Conservation (phyloP, 2,329 filamentous ascomycete species). For the Chrysoporthe puriensis region DNA sequence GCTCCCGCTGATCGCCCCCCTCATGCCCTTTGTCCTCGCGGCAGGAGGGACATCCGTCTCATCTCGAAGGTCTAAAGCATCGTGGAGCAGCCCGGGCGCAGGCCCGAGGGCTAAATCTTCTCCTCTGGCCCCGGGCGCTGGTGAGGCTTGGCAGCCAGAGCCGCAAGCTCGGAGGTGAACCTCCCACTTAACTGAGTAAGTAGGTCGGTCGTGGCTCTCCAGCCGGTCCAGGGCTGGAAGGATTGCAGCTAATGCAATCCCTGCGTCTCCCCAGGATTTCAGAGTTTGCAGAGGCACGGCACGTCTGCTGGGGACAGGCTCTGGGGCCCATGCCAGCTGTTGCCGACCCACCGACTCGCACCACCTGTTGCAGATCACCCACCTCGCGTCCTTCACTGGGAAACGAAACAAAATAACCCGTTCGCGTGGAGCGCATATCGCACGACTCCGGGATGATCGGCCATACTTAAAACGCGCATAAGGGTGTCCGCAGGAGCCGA, state of each 20-base stretch:
- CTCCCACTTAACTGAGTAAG: too few relatives aligned
- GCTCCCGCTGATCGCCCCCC: too few relatives aligned
- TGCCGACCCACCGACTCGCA: constrained; percentile 4
- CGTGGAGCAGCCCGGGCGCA: neutral
- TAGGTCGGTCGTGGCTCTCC: too few relatives aligned
- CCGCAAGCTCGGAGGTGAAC: too few relatives aligned
- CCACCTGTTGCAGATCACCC: neutral
- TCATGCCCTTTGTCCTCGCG: neutral
- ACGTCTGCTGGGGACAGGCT: neutral
- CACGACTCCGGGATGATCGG: neutral
- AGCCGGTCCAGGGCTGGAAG: too few relatives aligned
- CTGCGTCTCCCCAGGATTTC: too few relatives aligned
- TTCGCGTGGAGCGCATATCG: neutral
- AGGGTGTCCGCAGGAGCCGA: neutral
- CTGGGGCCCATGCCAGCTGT: neutral
- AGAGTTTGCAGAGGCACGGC: neutral
- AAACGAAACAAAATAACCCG: constrained; percentile 16
- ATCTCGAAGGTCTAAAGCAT: neutral
- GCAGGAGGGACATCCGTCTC: neutral
- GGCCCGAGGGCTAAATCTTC: neutral
- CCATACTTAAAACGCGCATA: neutral
- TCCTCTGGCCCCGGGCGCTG: too few relatives aligned
- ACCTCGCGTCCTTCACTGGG: neutral
- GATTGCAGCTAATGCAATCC: too few relatives aligned
- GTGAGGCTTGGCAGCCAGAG: too few relatives aligned